These are phyloP conservation scores for Benincasa hispida DNA, from an alignment of 306 rosid species.

Conservation along the genomic window DNA sequence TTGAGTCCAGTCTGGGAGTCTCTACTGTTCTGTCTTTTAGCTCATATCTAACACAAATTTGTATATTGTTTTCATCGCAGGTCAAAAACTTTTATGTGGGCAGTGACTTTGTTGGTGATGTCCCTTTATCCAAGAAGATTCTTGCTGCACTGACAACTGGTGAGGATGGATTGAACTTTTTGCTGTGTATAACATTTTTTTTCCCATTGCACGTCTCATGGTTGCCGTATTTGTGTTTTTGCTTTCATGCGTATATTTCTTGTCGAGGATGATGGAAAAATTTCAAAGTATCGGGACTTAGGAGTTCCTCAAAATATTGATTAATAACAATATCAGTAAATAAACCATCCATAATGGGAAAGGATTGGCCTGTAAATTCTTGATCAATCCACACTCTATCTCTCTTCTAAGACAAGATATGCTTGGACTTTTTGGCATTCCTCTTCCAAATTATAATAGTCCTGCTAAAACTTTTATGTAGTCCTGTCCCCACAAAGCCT, in stretches of 20 bases:
- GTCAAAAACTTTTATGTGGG: conserved; percentile 77
- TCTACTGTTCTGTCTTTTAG: not conserved
- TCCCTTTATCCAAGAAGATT: conserved; percentile 76
- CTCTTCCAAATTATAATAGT: not conserved
- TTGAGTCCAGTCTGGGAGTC: conserved; percentile 6
- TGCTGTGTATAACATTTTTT: not conserved
- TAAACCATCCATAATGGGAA: not conserved
- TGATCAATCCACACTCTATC: not conserved
- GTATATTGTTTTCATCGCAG: conserved; percentile 31
- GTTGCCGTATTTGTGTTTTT: not conserved
- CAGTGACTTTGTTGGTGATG: conserved; percentile 73
- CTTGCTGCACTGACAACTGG: conserved; percentile 93
- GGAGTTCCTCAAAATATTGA: not conserved
- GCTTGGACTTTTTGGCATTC: not conserved
- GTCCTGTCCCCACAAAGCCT: not conserved
- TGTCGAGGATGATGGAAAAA: not conserved
- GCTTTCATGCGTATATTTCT: not conserved
- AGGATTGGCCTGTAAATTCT: not conserved
- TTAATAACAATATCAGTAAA: not conserved
- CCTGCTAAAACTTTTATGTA: not conserved
- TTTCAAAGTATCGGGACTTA: not conserved
- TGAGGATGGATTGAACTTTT: conserved; percentile 15
- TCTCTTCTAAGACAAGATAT: not conserved
- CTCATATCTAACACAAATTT: conserved; percentile 11
- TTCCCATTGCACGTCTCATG: not conserved